Base-by-base conservation (phyloP, 768 basidiomycete species). In the Kwoniella dejecticola region DNA sequence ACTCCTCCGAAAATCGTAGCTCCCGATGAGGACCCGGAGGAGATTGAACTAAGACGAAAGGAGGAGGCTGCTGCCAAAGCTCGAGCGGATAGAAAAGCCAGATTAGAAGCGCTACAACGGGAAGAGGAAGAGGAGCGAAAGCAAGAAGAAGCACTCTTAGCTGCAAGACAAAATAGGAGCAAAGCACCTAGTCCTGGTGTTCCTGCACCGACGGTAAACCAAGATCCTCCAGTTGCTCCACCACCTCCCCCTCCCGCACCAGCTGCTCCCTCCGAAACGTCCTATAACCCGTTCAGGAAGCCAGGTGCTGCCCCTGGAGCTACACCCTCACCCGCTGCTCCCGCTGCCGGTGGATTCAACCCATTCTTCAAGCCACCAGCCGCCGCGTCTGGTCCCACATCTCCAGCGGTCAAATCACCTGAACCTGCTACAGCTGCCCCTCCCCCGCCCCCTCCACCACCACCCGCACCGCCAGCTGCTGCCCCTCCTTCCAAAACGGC, bases 21-120 rank as follows among this genome's bases (percentile, higher is more conserved):
- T 13, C 81, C 41, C 72, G 70, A 21, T 54, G 69, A 83, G 59
- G 91, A 95, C 66, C 86, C 86, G 0, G 91, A 92, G 75, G 94
- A 96, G 63, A 85, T 83, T 44, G 82, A 80, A 15, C 74, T 96
- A 10, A 83, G 83, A 55, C 85, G 82, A 12, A 84, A 88, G 12
- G 89, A 92, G 75, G 88, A 84, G 61, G 84, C 83, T 2, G 71
- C 92, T n/a, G 82, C 82, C 50, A 88, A 87, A 75, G 86, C 86
- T 63, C 71, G 88, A 67, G 90, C 84, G n/a, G 80, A 80, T 52
- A 84, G 89, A 1, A 83, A 82, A 17, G 88, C 83, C 46, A 82
- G 87, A 23, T 61, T 82, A 47, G 74, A 74, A 45, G 64, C 78
- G 49, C 79, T 93, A 19, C 85, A 88, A 50, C 83, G 85, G 67